Evolutionary conservation across 2,329 filamentous ascomycete species (phyloP).

Genomic region (Phaeoacremonium minimum): DNA sequence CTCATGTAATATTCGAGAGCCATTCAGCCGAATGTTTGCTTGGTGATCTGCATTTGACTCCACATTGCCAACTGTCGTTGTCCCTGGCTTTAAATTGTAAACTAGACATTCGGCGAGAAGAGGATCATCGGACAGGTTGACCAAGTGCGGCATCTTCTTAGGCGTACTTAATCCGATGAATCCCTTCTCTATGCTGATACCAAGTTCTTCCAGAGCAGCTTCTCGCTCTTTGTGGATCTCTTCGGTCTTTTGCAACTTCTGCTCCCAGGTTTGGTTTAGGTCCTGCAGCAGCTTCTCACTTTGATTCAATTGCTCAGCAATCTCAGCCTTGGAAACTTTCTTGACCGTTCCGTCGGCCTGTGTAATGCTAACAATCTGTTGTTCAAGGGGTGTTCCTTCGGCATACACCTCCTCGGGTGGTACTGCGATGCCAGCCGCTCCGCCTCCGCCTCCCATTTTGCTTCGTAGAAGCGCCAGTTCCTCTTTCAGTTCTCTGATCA

Average conservation of each 20-base stretch:
- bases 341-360: constrained; percentile 80
- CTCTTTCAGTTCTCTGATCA: constrained; percentile 97
- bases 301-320: constrained; percentile 91
- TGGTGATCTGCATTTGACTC: constrained; percentile 72
- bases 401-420: constrained; percentile 81
- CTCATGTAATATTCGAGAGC: constrained; percentile 84
- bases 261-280: constrained; percentile 97
- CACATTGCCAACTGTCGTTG: constrained; percentile 90
- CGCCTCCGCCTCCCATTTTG: constrained; percentile 63
- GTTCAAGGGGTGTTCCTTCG: constrained; percentile 84
- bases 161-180: constrained; percentile 93
- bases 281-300: constrained; percentile 95
- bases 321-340: constrained; percentile 97
- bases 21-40: constrained; percentile 89
- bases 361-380: constrained; percentile 95
- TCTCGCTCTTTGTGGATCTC: constrained; percentile 97
- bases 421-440: constrained; percentile 37
- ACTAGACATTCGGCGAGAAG: constrained; percentile 92
- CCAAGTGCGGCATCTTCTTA: constrained; percentile 98
- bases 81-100: constrained; percentile 95
- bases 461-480: constrained; percentile 81
- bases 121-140: constrained; percentile 94
- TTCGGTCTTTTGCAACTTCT: constrained; percentile 92
- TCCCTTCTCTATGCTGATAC: constrained; percentile 98
- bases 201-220: constrained; percentile 88